Conservation (phyloP, 306 rosid genomes). For the Cercis canadensis region DNA sequence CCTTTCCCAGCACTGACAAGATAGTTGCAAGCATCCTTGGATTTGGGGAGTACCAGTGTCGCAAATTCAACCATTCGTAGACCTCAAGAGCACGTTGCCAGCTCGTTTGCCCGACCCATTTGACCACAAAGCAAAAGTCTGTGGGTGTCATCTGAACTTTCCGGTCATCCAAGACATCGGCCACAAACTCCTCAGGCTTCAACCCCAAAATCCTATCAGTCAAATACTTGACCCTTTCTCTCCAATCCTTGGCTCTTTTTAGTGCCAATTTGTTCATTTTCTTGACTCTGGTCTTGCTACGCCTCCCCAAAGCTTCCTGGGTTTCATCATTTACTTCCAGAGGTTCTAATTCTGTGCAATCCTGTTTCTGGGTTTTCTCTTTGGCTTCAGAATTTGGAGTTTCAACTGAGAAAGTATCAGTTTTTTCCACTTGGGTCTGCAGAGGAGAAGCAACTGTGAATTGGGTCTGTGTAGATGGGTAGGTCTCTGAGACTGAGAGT, state of each 20-base stretch:
- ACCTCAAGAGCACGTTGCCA: conserved; percentile 96
- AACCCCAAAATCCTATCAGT: conserved; percentile 74
- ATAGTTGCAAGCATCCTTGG: conserved; percentile 93
- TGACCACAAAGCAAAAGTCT: conserved; percentile 90
- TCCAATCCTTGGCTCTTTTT: conserved; percentile 83
- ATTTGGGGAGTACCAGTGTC: conserved; percentile 88
- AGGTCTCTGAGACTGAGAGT: conserved; percentile 59
- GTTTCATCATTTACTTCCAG: conserved; percentile 49
- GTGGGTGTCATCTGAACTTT: conserved; percentile 85
- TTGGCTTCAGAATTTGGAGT: conserved; percentile 35
- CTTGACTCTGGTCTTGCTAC: conserved; percentile 62
- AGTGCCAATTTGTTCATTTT: conserved; percentile 84
- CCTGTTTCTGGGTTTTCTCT: conserved; percentile 36
- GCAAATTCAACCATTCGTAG: conserved; percentile 84
- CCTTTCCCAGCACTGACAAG: conserved; percentile 83
- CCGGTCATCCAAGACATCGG: conserved; percentile 77
- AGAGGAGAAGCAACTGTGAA: conserved; percentile 35
- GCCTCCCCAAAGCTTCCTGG: conserved; percentile 57
- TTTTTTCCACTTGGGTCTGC: conserved; percentile 39
- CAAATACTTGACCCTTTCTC: conserved; percentile 77
- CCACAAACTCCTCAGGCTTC: conserved; percentile 78
- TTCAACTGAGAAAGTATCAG: conserved; percentile 28
- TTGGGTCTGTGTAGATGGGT: conserved; percentile 55
- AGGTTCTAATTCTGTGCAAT: conserved; percentile 29
- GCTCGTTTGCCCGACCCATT: conserved; percentile 73